Evolutionary conservation across 1,284 basidiomycete species (phyloP), one percentile per base, ranked within the genome.

Genomic region (Pseudozyma sp.): DNA sequence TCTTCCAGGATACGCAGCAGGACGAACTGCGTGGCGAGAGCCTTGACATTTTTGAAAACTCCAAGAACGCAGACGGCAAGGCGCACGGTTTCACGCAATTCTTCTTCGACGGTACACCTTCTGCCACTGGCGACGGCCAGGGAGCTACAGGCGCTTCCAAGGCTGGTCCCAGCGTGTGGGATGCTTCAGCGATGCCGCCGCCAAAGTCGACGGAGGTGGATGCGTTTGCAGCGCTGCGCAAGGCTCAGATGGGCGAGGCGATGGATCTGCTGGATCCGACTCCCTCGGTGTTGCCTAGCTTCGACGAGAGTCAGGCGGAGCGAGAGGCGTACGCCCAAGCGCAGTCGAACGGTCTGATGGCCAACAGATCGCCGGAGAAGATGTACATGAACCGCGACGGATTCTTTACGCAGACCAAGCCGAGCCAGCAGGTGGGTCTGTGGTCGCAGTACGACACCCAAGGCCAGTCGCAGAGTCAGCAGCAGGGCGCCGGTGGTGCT

Each of bases 381-480:
- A 65, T 79, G 67, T 82, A 82, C 57, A 63, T 82, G 60, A 82
- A 82, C 45, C 56, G 66, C 19, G 78, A 81, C 13, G 81, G 81
- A 7, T 82, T 81, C 54, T 81, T 80, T 40, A 82, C 81, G 1
- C 81, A 82, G 63, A 82, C 81, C 34, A 80, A 76, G 64, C 81
- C 78, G 13, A 56, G 68, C 34, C 49, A 65, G 56, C 60, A 58
- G 46, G 40, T 31, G 33, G 61, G 53, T 4, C 14, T 50, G 7
- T 72, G 57, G 73, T 60, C 65, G 13, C 64, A 65, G 61, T 64
- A 65, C 31, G 68, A 68, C 33, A 55, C 17, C 11, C 54, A 55
- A 35, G 47, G 53, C n/a, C 53, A 71, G 19, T 62, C 57, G 46
- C 67, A 68, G 51, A 73, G 67, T 33, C 62, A 59, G 42, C 42